A percentile compares a stretch with the other conserved stretches of the same genome.
phyloP scores from a whole-genome alignment of 148 eudicot species.

The Euryodendron excelsum region DNA sequence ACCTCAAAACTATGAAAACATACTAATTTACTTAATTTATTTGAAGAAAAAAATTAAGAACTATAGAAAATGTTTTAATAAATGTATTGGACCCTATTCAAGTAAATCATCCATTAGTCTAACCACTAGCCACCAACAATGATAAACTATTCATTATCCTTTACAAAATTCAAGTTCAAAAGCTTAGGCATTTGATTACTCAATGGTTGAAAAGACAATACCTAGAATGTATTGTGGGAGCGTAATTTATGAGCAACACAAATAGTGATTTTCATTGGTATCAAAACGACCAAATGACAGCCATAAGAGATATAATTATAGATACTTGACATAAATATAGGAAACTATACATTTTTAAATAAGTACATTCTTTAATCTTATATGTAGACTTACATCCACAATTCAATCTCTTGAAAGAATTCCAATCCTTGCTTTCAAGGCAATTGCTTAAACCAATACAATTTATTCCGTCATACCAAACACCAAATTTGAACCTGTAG shows the following conservation, averaged over 20 bases:
- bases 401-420: not conserved
- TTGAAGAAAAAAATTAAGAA: too few species aligned
- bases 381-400: not conserved
- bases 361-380: not conserved
- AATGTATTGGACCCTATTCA: too few species aligned
- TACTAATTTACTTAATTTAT: too few species aligned
- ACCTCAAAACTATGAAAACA: too few species aligned
- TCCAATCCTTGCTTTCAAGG: not conserved
- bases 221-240: conserved; percentile 1
- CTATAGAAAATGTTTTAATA: too few species aligned
- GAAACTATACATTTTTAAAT: not conserved
- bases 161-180: not conserved
- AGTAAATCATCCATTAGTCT: not conserved
- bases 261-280: too few species aligned
- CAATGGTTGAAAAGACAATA: not conserved
- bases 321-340: not conserved
- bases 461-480: not conserved
- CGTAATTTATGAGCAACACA: too few species aligned
- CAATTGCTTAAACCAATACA: not conserved
- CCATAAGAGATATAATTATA: not conserved
- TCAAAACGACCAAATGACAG: not conserved
- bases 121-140: conserved; percentile 7
- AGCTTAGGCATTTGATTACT: not conserved
- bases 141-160: conserved; percentile 7
- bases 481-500: not conserved